Evolutionary conservation across 192 early-diverging fungal species (phyloP).

Genomic region (Rhizophlyctis rosea): DNA sequence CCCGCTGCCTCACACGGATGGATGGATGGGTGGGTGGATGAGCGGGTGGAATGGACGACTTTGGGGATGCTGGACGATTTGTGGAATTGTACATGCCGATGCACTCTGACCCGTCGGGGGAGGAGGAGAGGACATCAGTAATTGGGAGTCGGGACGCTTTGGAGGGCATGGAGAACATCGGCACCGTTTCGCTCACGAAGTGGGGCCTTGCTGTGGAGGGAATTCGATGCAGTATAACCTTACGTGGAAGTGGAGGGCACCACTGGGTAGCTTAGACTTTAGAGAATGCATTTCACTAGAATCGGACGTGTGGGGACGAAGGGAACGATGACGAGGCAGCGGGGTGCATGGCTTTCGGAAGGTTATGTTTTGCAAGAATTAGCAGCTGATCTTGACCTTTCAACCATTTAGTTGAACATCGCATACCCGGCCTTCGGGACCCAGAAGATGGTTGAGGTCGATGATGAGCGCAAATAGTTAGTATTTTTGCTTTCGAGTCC

Average conservation of each 20-base stretch:
- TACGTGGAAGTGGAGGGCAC: too few relatives aligned
- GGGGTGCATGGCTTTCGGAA: too few relatives aligned
- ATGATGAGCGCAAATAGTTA: slow-evolving; percentile 93
- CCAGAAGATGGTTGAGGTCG: slow-evolving; percentile 96
- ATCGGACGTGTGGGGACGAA: too few relatives aligned
- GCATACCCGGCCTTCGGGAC: slow-evolving; percentile 97
- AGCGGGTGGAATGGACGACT: neutral
- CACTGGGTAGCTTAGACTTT: too few relatives aligned
- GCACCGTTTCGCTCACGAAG: neutral
- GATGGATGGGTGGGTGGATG: slow-evolving; percentile 15
- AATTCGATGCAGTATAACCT: too few relatives aligned
- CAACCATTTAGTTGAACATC: slow-evolving; percentile 98
- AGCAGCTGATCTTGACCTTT: too few relatives aligned
- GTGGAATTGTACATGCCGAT: neutral
- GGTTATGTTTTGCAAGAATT: too few relatives aligned
- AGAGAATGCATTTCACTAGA: too few relatives aligned
- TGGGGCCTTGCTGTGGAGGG: neutral
- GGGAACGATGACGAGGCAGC: too few relatives aligned
- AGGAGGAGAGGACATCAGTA: neutral
- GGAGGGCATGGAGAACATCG: neutral
- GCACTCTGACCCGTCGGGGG: neutral
- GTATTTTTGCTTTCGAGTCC: slow-evolving; percentile 26
- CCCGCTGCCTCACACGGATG: too few relatives aligned
- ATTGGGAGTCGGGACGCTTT: neutral
- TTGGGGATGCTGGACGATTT: neutral